Evolutionary conservation across 2,329 filamentous ascomycete species (phyloP).

Genomic region (Ophiostoma sp.): DNA sequence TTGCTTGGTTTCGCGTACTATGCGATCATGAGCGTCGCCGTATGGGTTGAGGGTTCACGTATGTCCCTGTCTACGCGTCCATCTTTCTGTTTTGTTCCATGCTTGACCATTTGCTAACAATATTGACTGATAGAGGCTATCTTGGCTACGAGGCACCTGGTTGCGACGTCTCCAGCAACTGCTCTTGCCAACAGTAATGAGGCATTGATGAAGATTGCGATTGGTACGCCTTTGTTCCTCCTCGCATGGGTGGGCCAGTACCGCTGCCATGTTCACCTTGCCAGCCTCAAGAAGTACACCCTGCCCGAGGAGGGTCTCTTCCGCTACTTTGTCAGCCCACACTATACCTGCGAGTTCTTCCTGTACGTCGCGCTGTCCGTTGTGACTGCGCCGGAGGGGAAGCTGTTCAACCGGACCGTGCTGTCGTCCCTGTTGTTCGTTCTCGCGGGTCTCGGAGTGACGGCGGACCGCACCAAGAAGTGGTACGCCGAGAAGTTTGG

Average conservation of each 20-base stretch:
- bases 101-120: slow-evolving; percentile 4
- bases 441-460: slow-evolving; percentile 74
- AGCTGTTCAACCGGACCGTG: slow-evolving; percentile 70
- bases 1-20: slow-evolving; percentile 78
- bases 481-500: slow-evolving; percentile 84
- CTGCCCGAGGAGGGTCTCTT: slow-evolving; percentile 76
- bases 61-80: slow-evolving; percentile 47
- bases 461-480: slow-evolving; percentile 71
- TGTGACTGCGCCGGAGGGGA: slow-evolving; percentile 67
- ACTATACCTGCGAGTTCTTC: slow-evolving; percentile 86
- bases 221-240: slow-evolving; percentile 65
- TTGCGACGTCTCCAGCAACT: background rate
- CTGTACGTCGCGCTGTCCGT: slow-evolving; percentile 80
- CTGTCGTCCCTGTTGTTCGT: slow-evolving; percentile 72
- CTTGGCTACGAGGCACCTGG: slow-evolving; percentile 35
- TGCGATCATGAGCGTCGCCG: slow-evolving; percentile 65
- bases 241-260: slow-evolving; percentile 73
- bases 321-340: slow-evolving; percentile 72
- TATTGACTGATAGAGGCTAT: slow-evolving; percentile 28
- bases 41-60: slow-evolving; percentile 85
- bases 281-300: slow-evolving; percentile 75
- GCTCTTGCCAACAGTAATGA: background rate
- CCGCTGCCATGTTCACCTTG: slow-evolving; percentile 69
- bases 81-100: slow-evolving; percentile 33
- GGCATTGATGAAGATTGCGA: slow-evolving; percentile 48